A percentile compares a stretch with the other conserved stretches of the same genome.
These are phyloP conservation scores for Tulasnella sp. DNA, from an alignment of 768 basidiomycete genomes.

Conservation along the genomic window DNA sequence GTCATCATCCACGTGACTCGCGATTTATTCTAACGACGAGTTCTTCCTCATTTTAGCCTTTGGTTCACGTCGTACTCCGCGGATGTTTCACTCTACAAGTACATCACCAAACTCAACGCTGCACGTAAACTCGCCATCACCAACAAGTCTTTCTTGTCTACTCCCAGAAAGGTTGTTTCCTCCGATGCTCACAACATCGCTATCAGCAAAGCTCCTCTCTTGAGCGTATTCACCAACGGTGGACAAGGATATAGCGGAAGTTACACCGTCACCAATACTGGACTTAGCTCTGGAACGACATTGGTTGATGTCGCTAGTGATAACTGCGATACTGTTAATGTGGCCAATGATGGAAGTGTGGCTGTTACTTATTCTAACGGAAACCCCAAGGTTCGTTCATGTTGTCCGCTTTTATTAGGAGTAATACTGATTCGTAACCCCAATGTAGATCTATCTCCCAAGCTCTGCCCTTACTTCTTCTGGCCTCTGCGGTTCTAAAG, in stretches of 20 bases:
- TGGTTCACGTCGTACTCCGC: constrained; percentile 17
- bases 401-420: background rate
- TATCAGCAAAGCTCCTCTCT: constrained; percentile 9
- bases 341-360: constrained; percentile 13
- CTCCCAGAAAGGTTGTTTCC: background rate
- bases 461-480: constrained; percentile 3
- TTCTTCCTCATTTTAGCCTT: background rate
- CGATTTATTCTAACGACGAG: background rate
- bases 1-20: background rate
- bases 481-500: constrained; percentile 1
- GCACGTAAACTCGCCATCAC: constrained; percentile 12
- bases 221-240: constrained; percentile 13
- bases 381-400: constrained; percentile 2
- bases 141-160: constrained; percentile 10
- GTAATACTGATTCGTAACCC: background rate
- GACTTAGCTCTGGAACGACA: constrained; percentile 1
- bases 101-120: constrained; percentile 14
- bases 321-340: constrained; percentile 5
- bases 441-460: constrained; percentile 9
- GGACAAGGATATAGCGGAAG: constrained; percentile 2
- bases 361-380: constrained; percentile 3
- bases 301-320: constrained; percentile 8
- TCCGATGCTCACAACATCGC: constrained; percentile 9
- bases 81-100: constrained; percentile 10
- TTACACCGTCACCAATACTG: constrained; percentile 3